Evolutionary conservation across 176 grass and related monocot species (phyloP), one percentile per base, ranked within the genome.

Genomic region (Aegilops tauschii): DNA sequence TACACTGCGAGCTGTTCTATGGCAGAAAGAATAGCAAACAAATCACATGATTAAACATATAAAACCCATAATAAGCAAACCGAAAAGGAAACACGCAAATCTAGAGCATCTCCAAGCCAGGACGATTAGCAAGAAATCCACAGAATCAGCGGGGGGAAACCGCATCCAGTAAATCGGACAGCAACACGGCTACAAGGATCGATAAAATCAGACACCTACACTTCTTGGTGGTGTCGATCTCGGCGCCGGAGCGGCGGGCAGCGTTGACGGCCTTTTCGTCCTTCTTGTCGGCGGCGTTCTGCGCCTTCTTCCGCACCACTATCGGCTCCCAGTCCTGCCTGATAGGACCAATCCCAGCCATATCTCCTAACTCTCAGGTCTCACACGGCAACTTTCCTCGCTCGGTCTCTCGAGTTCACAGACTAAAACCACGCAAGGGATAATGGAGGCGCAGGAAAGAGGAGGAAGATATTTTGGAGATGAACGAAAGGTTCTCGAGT

Each of bases 261-360:
- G 90, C 91, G 88, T 95, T 95, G 86, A 95, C 91, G 78, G 89
- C 91, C 84, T 93, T 95, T 81, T 91, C 93, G 71, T 95, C 93
- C 91, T 95, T 95, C 91, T 95, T 95, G 78, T 91, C 84, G 61
- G 86, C 89, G 50, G 89, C 72, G 18, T 54, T 95, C 4, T 89
- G 89, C 12, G 91, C 89, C 93, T 91, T 95, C 93, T 95, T 95
- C 40, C 89, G 90, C 91, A 95, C 81, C 81, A 95, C 93, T 21
- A 95, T 87, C 10, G 91, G 93, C 84, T 95, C 93, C 91, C 91
- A 95, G 62, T 95, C 93, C 93, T 95, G 93, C 86, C 86, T 82
- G 69, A 95, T 79, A 27, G 93, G 89, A 9, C 93, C 91, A 31
- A 84, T 87, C 81, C 93, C 90, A 8, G 93, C 88, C 93, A 95